Evolutionary conservation across 371 early-diverging fungal species (phyloP).

Genomic region (Lichtheimia hyalospora): DNA sequence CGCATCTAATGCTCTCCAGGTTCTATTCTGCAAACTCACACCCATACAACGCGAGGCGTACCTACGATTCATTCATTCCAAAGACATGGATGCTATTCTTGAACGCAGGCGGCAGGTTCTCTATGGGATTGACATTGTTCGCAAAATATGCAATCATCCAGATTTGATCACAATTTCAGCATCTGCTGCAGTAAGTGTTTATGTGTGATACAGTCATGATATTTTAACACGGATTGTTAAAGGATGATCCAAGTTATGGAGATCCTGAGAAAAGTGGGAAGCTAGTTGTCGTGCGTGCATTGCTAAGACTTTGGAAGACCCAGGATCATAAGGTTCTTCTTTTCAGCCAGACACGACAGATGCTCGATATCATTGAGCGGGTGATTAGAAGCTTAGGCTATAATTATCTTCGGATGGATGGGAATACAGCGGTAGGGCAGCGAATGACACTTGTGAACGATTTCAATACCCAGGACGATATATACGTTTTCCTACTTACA

Average conservation of each 20-base stretch:
- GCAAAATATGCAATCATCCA: conserved; percentile 98
- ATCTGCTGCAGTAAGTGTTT: conserved; percentile 8
- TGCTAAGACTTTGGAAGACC: conserved; percentile 85
- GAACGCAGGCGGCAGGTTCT: conserved; percentile 84
- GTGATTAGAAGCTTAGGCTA: conserved; percentile 55
- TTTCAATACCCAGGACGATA: conserved; percentile 71
- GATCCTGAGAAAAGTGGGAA: conserved; percentile 78
- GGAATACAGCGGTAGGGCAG: conserved; percentile 83
- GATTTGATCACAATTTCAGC: conserved; percentile 60
- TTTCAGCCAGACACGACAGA: conserved; percentile 96
- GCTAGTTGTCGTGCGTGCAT: conserved; percentile 81
- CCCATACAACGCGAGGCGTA: conserved; percentile 78
- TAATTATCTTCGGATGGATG: conserved; percentile 92
- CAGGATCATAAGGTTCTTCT: conserved; percentile 89
- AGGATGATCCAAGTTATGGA: conserved; percentile 63
- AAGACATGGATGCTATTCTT: conserved; percentile 75
- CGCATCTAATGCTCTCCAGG: conserved; percentile 17
- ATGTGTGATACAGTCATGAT: background rate
- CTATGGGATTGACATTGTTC: conserved; percentile 89
- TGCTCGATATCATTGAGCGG: conserved; percentile 92
- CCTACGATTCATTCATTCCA: conserved; percentile 69
- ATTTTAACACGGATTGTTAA: background rate
- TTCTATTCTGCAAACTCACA: conserved; percentile 92
- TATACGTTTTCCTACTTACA: conserved; percentile 93
- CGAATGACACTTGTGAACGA: conserved; percentile 85